phyloP scores from a whole-genome alignment of 495 filamentous ascomycete genomes.

The Penicillium pulvis region DNA sequence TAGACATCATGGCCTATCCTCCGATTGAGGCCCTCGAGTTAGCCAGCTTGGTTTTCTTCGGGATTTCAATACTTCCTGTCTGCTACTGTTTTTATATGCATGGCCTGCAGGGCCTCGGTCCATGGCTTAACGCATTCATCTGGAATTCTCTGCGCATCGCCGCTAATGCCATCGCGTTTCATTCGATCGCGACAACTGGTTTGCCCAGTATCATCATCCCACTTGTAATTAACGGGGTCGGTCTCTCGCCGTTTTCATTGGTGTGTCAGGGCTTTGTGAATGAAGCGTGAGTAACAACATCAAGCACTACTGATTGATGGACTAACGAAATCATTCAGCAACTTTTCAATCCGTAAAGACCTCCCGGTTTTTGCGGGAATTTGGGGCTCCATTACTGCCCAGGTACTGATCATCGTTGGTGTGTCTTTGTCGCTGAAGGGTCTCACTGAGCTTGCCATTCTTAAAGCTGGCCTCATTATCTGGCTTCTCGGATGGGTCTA shows the following conservation, averaged over 20 bases:
- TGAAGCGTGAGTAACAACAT: neutral
- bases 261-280: neutral
- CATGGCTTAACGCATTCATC: neutral
- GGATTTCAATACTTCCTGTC: constrained; percentile 1
- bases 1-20: neutral
- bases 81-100: constrained; percentile 8
- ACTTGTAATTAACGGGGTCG: neutral
- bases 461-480: neutral
- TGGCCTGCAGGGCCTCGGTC: neutral
- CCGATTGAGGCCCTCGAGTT: neutral
- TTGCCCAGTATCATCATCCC: neutral
- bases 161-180: neutral
- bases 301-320: too few relatives aligned
- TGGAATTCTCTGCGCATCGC: constrained; percentile 1
- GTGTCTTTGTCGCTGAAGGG: neutral
- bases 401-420: neutral
- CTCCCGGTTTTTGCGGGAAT: neutral
- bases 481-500: constrained; percentile 4
- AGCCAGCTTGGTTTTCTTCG: constrained; percentile 3
- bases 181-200: neutral
- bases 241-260: neutral
- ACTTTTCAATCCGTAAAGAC: neutral
- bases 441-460: neutral
- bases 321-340: neutral
- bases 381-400: neutral